Percentiles rank a stretch among this genome's conserved stretches.
Evolutionary conservation across 192 early-diverging fungal genomes (phyloP).

Genomic region (Endogone sp.): DNA sequence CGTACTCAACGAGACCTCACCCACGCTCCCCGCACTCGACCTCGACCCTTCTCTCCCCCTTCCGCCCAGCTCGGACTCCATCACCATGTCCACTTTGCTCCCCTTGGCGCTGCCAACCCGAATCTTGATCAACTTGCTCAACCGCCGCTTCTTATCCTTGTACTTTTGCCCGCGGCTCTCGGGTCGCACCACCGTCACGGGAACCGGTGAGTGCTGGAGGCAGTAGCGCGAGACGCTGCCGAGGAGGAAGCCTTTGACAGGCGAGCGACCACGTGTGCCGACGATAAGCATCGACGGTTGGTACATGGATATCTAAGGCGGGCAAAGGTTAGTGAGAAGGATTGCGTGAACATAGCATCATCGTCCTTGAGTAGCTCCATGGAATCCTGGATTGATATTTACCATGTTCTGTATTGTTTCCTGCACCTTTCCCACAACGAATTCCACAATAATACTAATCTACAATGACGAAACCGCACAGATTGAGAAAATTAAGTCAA

Average conservation of each 20-base stretch:
- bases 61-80: no score
- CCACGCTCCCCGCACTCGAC: neutral
- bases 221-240: slow-evolving; percentile 67
- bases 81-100: neutral
- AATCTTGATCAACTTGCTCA: neutral
- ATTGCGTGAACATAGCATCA: neutral
- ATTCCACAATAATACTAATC: slow-evolving; percentile 51
- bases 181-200: slow-evolving; percentile 63
- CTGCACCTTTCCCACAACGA: slow-evolving; percentile 45
- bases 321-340: neutral
- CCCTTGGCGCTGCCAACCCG: neutral
- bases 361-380: neutral
- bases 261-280: slow-evolving; percentile 64
- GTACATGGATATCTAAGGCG: slow-evolving; percentile 47
- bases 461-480: no score
- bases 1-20: neutral
- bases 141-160: slow-evolving; percentile 15
- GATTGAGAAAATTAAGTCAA: no score
- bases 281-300: slow-evolving; percentile 67
- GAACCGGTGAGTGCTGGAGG: slow-evolving; percentile 60
- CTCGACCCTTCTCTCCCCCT: neutral
- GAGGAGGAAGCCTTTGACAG: slow-evolving; percentile 61
- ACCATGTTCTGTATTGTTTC: slow-evolving; percentile 56
- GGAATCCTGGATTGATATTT: neutral
- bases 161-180: slow-evolving; percentile 37